Base-by-base conservation (phyloP, 306 rosid species). In the Benincasa hispida region DNA sequence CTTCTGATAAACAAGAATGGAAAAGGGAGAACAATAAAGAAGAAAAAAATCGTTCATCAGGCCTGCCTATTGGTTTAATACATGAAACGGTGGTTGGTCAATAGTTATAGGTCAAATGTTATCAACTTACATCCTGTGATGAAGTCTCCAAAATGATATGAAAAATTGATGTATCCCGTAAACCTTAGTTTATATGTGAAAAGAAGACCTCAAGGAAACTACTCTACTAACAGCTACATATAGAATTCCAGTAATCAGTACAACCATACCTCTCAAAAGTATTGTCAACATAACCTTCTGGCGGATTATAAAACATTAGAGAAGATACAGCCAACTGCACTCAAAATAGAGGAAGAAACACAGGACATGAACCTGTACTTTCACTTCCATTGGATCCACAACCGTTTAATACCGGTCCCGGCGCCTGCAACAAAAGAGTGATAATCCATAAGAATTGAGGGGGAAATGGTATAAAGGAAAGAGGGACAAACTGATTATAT, bases 201-300 rank as follows among this genome's bases (percentile, higher is more conserved):
- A 72, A 50, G 45, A 18, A 51, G 47, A 18, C 47, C 54, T 58
- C 76, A 50, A 53, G 15, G 11, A 50, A 72, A 72, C 76, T 72
- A 72, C 60, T 72, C 76, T 17, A 32, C 76, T 72, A 72, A 51
- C 60, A 51, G 76, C 76, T 72, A 72, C 24, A 72, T 34, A 51
- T 50, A 30, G 41, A 72, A 72, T 72, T 72, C 61, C 60, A 72
- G 76, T 72, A 72, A 72, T 72, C 42, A 75, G 85, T 83, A 54
- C 84, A 79, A 72, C 78, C 90, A 86, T 79, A 79, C 83, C 87
- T 81, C 80, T 78, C 85, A 87, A 78, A 82, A 80, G 83, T 57
- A 24, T 55, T 83, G 79, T 81, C 67, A 70, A 79, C 77, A 85
- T 83, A 87, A 75, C 81, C 88, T 88, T 51, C 61, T 48, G 76